Evolutionary conservation across 75 land plant species (phyloP), one percentile per base, ranked within the genome.

Genomic region (Larix kaempferi): DNA sequence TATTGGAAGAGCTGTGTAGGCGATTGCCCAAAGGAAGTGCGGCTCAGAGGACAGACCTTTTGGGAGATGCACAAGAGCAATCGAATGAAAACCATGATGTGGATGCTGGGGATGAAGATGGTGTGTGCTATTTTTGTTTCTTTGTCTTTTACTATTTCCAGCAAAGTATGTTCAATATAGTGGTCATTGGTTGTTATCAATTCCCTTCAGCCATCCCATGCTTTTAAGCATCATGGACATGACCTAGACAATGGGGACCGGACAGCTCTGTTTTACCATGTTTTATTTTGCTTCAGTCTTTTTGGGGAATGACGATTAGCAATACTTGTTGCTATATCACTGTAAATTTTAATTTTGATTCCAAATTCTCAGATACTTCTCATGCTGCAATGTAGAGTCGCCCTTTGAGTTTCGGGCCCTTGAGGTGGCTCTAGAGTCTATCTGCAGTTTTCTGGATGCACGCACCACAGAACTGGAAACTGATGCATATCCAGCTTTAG

Each of bases 361-460:
- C 49, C 12, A 44, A 69, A 17, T 26, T 41, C 73, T 41, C 23
- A 41, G 44, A 69, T 69, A 44, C 35, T 41, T 37, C 23, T 69
- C 23, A 41, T 69, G n/a, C 5, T 41, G 22, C 12, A 58, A 78
- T 89, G 78, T 78, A 97, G 99, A 89, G 72, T 90, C 98, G 56
- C 98, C 99, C 19, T 97, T 97, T 86, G 99, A 97, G 74, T 97
- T 97, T 77, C 92, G 95, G 16, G 99, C 98, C 10, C 78, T 97
- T 67, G 99, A 97, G 84, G 99, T 97, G n/a, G 95, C 98, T 56
- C 74, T 97, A 76, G 99, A 97, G 85, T 92, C 96, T 7, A 93
- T 95, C 60, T 97, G 99, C 67, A 97, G 99, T 80, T 97, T 86
- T 74, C 88, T 97, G 78, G 98, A 93, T 81, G 98, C 98, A 54